A percentile compares a stretch with the other conserved stretches of the same genome.
phyloP scores from a whole-genome alignment of 257 asterid species.

The Rubia yunnanensis region DNA sequence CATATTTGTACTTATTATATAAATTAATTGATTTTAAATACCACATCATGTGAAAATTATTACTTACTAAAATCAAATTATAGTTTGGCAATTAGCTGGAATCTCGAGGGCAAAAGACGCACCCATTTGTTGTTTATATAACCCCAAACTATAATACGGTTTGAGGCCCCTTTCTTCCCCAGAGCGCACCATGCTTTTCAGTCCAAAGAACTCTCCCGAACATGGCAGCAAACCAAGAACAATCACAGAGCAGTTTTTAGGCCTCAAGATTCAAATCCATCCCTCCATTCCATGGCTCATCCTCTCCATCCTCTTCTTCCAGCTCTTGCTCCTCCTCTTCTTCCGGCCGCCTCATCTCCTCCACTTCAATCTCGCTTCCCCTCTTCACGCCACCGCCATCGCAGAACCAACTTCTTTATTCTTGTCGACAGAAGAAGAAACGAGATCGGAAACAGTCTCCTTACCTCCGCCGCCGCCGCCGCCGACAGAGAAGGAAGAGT shows the following conservation, averaged over 20 bases:
- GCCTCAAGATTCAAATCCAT: not conserved
- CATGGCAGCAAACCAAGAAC: not conserved
- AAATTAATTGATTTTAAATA: too few relatives aligned
- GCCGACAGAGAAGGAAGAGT: too few relatives aligned
- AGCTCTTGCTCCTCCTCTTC: slow-evolving; percentile 22
- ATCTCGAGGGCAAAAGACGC: too few relatives aligned
- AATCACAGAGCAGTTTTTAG: not conserved
- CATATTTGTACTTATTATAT: too few relatives aligned
- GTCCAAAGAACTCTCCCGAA: slow-evolving; percentile 10
- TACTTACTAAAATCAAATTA: too few relatives aligned
- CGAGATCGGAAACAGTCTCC: not conserved
- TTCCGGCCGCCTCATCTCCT: not conserved
- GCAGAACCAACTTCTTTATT: not conserved
- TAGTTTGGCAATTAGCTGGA: too few relatives aligned
- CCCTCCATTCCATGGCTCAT: slow-evolving; percentile 20
- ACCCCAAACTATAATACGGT: too few relatives aligned
- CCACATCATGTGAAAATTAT: too few relatives aligned
- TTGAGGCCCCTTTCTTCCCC: not conserved
- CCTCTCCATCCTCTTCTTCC: slow-evolving; percentile 21
- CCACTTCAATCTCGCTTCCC: not conserved
- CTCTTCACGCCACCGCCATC: not conserved
- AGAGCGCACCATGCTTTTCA: slow-evolving; percentile 18
- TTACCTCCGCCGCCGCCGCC: not conserved
- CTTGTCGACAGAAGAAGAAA: not conserved
- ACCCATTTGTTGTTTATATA: too few relatives aligned